A percentile compares a stretch with the other conserved stretches of the same genome.
These are phyloP conservation scores for Aechmea fasciata DNA, from an alignment of 176 grass and related monocot genomes.

Conservation along the genomic window DNA sequence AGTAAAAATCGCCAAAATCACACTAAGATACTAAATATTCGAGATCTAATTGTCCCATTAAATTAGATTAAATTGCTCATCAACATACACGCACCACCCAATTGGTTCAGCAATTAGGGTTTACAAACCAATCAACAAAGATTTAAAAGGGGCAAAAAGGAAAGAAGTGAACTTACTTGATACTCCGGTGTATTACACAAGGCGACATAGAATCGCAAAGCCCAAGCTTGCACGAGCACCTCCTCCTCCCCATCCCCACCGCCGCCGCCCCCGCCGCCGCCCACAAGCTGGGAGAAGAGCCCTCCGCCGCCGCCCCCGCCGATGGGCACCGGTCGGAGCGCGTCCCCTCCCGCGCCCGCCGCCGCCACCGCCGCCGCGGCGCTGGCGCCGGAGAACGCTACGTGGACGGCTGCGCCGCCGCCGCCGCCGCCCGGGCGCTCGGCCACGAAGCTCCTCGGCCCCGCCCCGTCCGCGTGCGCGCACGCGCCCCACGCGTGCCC, in stretches of 20 bases:
- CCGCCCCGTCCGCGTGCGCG: slow-evolving; percentile 26
- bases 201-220: slow-evolving; percentile 45
- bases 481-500: slow-evolving; percentile 67
- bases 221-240: slow-evolving; percentile 59
- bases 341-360: slow-evolving; percentile 14
- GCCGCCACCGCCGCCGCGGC: slow-evolving; percentile 21
- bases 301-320: slow-evolving; percentile 9
- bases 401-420: slow-evolving; percentile 35
- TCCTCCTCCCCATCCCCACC: slow-evolving; percentile 40
- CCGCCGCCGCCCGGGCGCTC: slow-evolving; percentile 11
- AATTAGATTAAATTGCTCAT: no score
- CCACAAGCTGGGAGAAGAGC: slow-evolving; percentile 52
- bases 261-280: slow-evolving; percentile 10
- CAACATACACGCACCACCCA: no score
- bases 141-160: no score
- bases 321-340: slow-evolving; percentile 30
- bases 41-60: no score
- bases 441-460: slow-evolving; percentile 24
- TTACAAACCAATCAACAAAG: no score
- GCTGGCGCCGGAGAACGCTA: slow-evolving; percentile 57
- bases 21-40: no score
- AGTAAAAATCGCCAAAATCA: no score
- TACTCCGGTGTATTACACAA: slow-evolving; percentile 46
- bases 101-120: no score
- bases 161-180: slow-evolving; percentile 37